A percentile compares a stretch with the other conserved stretches of the same genome.
These are phyloP conservation scores for Abrus precatorius DNA, from an alignment of 306 rosid genomes.

Conservation along the genomic window DNA sequence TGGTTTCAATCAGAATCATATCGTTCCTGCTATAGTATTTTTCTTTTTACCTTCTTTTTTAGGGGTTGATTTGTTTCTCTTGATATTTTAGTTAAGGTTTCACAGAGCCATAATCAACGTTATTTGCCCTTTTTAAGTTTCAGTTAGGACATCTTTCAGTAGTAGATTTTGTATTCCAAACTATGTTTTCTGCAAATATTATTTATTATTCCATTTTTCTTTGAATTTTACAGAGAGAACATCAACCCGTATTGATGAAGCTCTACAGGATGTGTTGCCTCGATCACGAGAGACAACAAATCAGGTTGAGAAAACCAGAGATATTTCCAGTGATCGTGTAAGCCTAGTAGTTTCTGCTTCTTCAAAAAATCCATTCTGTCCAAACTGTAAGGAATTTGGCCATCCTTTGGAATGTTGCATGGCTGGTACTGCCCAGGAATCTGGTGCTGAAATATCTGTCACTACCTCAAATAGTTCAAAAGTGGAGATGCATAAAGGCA, in stretches of 20 bases:
- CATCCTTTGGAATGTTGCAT: constrained; percentile 73
- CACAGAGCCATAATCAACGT: constrained; percentile 26
- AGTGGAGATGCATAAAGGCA: constrained; percentile 68
- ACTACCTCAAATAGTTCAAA: constrained; percentile 60
- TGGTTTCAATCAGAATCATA: constrained; percentile 39
- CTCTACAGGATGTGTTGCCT: constrained; percentile 57
- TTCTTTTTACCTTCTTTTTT: constrained; percentile 18
- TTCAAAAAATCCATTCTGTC: constrained; percentile 59
- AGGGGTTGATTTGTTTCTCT: constrained; percentile 23
- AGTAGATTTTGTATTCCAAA: constrained; percentile 55
- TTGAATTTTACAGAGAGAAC: constrained; percentile 57
- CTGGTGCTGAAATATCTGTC: constrained; percentile 61
- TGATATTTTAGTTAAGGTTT: constrained; percentile 41
- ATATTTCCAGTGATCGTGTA: constrained; percentile 52
- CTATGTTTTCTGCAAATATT: constrained; percentile 47
- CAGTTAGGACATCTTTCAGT: constrained; percentile 54
- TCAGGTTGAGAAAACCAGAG: constrained; percentile 70
- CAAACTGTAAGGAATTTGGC: constrained; percentile 77
- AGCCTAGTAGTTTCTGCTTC: constrained; percentile 55
- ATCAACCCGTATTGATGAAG: constrained; percentile 57
- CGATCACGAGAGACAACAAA: constrained; percentile 59
- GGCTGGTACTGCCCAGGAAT: constrained; percentile 53
- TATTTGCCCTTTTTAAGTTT: constrained; percentile 38
- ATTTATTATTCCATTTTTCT: constrained; percentile 50
- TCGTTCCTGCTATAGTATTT: constrained; percentile 37